Base-by-base conservation (phyloP, 164 flowering plant species). In the Euptelea pleiosperma region DNA sequence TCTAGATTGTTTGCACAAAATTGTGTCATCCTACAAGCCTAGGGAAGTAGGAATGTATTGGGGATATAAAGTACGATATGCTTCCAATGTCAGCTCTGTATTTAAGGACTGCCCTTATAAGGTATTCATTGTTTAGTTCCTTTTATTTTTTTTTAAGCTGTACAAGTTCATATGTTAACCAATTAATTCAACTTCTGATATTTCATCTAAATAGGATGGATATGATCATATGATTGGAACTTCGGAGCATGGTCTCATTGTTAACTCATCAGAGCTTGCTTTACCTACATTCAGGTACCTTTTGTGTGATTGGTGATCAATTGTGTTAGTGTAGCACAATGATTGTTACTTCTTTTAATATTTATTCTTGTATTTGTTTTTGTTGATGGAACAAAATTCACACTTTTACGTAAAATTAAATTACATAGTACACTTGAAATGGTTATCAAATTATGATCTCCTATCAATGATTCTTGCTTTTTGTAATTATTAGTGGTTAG, bases 41-140 rank as follows among this genome's bases (percentile, higher is more conserved):
- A 82, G 80, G 66, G 89, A 86, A 72, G 91, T 43, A 52, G 96
- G 99, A 53, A 74, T 56, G 44, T 88, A 88, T 64, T 90, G 99
- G 97, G 99, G 99, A 10, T 93, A 88, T 67, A 90, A 66, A 70
- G 99, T 93, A 61, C 80, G 97, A 61, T 90, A 90, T 79, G 97
- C 99, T 60, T 62, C 92, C 26, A 83, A 76, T 71, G 59, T 93
- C 49, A 85, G 82, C 58, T 80, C 91, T 44, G 83, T 83, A 31
- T 73, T 85, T 61, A 80, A 72, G 39, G 76, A 75, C 58, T 79
- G 92, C 75, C 87, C 92, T 28, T 81, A 73, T 66, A 64, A 88
- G 96, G 99, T 93, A 70, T 54, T 51, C 29, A 29, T 51, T 49
- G 40, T 53, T 51, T 6, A 22, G 8, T 14, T 22, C 25, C 21